Evolutionary conservation across 2,329 filamentous ascomycete species (phyloP).

Genomic region (Arthrocladium fulminans): DNA sequence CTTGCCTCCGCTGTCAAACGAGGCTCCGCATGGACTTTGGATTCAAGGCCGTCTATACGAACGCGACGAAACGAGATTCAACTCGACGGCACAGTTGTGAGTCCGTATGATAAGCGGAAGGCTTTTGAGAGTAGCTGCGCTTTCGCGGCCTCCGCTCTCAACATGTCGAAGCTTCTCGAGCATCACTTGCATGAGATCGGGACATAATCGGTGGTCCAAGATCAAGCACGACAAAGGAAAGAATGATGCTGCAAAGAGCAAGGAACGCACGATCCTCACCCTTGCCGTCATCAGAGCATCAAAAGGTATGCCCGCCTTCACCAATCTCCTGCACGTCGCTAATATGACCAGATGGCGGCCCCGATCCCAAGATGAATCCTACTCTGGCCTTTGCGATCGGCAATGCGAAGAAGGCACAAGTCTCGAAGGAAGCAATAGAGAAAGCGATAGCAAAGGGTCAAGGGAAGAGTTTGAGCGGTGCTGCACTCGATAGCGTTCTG

Average conservation of each 20-base stretch:
- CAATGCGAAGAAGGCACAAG: conserved; percentile 73
- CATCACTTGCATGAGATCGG: conserved; percentile 37
- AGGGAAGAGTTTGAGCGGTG: conserved; percentile 66
- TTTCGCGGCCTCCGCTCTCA: conserved; percentile 4
- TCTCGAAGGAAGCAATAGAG: conserved; percentile 79
- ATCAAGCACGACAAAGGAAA: conserved; percentile 92
- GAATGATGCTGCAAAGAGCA: conserved; percentile 66
- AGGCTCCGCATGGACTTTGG: neutral
- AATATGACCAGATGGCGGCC: conserved; percentile 56
- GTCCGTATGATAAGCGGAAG: neutral
- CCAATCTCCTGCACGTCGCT: conserved; percentile 10
- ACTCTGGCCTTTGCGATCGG: conserved; percentile 64
- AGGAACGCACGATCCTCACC: conserved; percentile 57
- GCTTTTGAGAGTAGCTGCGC: conserved; percentile 4
- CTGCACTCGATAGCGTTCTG: conserved; percentile 53
- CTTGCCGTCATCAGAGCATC: conserved; percentile 67
- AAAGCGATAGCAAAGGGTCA: conserved; percentile 79
- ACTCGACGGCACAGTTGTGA: neutral
- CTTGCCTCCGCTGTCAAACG: neutral
- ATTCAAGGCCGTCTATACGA: neutral
- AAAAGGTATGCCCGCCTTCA: conserved; percentile 47
- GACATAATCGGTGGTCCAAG: conserved; percentile 91
- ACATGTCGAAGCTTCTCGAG: conserved; percentile 17
- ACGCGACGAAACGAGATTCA: neutral
- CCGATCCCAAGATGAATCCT: conserved; percentile 64